These are phyloP conservation scores for Cyberlindnera mrakii DNA, from an alignment of 805 yeast species.

Conservation along the genomic window DNA sequence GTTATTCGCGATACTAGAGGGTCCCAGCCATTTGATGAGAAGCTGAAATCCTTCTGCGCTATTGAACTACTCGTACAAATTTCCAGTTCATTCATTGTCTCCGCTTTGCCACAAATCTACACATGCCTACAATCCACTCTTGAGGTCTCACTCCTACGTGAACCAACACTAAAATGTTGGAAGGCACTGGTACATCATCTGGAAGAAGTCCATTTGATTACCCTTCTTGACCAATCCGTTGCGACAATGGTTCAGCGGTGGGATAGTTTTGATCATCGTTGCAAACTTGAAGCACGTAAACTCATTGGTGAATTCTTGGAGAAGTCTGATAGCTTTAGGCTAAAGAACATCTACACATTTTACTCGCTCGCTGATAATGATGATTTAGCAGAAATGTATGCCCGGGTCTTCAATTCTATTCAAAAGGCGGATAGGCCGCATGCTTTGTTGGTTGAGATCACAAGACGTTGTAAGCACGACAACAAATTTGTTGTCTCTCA, in stretches of 20 bases:
- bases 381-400: conserved; percentile 29
- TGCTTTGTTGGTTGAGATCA: conserved; percentile 43
- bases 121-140: conserved; percentile 80
- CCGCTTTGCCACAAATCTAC: conserved; percentile 78
- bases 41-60: conserved; percentile 66
- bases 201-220: conserved; percentile 48
- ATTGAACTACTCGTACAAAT: conserved; percentile 58
- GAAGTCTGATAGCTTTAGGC: conserved; percentile 27
- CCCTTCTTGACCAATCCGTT: conserved; percentile 67
- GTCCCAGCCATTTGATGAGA: conserved; percentile 64
- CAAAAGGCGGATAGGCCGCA: conserved; percentile 28
- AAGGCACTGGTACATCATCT: conserved; percentile 51
- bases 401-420: conserved; percentile 23
- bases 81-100: conserved; percentile 47
- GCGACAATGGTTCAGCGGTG: conserved; percentile 72
- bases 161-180: conserved; percentile 65
- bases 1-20: conserved; percentile 71
- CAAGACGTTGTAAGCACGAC: conserved; percentile 51
- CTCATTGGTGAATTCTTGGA: conserved; percentile 37
- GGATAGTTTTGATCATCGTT: conserved; percentile 39
- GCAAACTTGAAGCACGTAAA: conserved; percentile 45
- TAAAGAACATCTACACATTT: conserved; percentile 44
- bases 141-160: conserved; percentile 54
- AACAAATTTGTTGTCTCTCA: conserved; percentile 69
- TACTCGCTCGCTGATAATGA: conserved; percentile 45